Evolutionary conservation across 306 rosid species (phyloP).

Genomic region (Rosa chinensis): DNA sequence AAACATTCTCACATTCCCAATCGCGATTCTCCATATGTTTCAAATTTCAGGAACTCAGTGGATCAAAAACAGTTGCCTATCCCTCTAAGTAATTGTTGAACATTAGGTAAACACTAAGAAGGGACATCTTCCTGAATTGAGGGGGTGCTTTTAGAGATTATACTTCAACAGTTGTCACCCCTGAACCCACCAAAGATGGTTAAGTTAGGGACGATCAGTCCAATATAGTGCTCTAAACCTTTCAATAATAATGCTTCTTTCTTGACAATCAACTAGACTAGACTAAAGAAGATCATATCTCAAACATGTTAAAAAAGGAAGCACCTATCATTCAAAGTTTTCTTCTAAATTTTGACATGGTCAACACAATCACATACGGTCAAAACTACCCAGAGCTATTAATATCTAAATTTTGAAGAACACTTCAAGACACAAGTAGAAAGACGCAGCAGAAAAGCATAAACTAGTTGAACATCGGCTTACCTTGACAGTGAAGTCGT

Average conservation of each 20-base stretch:
- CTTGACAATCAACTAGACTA: not conserved
- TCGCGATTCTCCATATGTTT: not conserved
- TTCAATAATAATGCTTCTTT: not conserved
- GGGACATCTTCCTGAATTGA: not conserved
- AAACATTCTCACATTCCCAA: not conserved
- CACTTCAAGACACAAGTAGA: not conserved
- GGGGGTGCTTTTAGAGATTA: not conserved
- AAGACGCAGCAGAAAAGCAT: constrained; percentile 4
- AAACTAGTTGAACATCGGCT: not conserved
- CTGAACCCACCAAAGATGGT: not conserved
- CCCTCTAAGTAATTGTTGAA: not conserved
- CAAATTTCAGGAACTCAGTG: not conserved
- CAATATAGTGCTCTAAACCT: not conserved
- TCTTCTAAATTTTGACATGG: too few relatives aligned
- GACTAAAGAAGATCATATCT: not conserved
- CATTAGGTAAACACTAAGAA: not conserved
- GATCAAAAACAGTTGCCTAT: not conserved
- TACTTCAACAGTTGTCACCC: not conserved
- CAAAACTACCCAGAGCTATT: not conserved
- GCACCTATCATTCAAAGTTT: constrained; percentile 8
- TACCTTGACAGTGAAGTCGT: constrained; percentile 24
- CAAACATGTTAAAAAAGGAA: not conserved
- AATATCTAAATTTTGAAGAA: not conserved
- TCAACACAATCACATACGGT: not conserved
- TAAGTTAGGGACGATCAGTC: too few relatives aligned